Evolutionary conservation across 306 rosid species (phyloP), one percentile per base, ranked within the genome.

Genomic region (Betula pendula): DNA sequence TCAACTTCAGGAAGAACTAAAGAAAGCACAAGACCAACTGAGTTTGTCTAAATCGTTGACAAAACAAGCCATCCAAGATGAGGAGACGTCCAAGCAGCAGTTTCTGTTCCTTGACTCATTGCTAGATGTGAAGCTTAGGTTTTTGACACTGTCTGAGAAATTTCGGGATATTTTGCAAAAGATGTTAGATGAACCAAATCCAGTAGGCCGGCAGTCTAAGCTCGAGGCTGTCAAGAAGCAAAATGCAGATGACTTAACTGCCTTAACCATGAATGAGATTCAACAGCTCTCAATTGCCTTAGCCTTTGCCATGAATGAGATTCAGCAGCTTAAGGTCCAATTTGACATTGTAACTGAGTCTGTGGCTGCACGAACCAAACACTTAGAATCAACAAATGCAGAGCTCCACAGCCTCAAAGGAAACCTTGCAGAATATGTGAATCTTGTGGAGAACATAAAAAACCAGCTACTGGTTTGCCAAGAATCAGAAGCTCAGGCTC

Each of bases 1-100:
- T 73, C 90, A 87, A 71, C 96, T 92, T 51, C 89, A 86, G 84
- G 96, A 85, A 63, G 97, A 92, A 75, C 79, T 96, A 77, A 90
- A 87, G 67, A 84, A 76, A 63, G 89, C 89, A 31, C 88, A 81
- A 84, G 85, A 87, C 44, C 89, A 87, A 81, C 86, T 92, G 72
- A 70, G 75, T 70, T 80, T 76, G 31, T 85, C 93, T 8, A 97
- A 91, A 74, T 88, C 96, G 75, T 84, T 87, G 85, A 85, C 87
- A 88, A 85, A 84, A 70, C 88, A 86, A 79, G 92, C 96, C 81
- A 86, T 84, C 84, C 85, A 86, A 75, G 97, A 91, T 40, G 89
- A 90, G n/a, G 90, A 87, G 71, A 90, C 87, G 44, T 87, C 90
- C 73, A 88, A 84, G 82, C n/a, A n/a, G n/a, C n/a, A n/a, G n/a